Percentiles rank a stretch among this genome's conserved stretches.
Conservation (phyloP, 169 alveolate species). For the Plasmodium inui region DNA sequence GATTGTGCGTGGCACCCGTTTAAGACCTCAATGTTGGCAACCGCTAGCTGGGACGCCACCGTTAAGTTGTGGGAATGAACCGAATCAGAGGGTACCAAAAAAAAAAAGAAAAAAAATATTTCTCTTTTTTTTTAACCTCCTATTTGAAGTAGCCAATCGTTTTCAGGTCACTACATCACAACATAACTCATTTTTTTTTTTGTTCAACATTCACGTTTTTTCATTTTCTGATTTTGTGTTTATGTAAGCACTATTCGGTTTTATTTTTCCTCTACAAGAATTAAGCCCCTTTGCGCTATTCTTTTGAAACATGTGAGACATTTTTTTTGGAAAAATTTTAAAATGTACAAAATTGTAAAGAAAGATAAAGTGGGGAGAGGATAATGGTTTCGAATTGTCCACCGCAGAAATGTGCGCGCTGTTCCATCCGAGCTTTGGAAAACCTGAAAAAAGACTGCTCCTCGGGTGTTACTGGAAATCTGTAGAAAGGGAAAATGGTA, state of each 20-base stretch:
- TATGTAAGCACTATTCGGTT: not conserved
- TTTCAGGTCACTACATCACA: not conserved
- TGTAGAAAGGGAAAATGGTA: not conserved
- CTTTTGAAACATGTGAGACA: not conserved
- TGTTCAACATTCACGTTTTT: not conserved
- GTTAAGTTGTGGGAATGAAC: slow-evolving; percentile 96
- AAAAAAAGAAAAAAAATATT: not conserved
- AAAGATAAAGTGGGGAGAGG: not conserved
- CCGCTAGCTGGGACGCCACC: slow-evolving; percentile 98
- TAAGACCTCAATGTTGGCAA: slow-evolving; percentile 93
- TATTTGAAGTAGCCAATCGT: not conserved
- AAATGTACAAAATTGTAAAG: not conserved
- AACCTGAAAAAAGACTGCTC: not conserved
- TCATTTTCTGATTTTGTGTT: not conserved
- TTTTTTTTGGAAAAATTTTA: not conserved
- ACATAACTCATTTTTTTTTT: not conserved
- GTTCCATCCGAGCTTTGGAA: not conserved
- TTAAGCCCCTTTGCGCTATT: not conserved
- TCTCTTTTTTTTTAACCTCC: not conserved
- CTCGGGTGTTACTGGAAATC: not conserved
- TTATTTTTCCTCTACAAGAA: not conserved
- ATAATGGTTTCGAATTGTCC: not conserved
- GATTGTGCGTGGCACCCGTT: slow-evolving; percentile 98
- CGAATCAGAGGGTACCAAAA: not conserved
- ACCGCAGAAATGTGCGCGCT: not conserved